A percentile compares a stretch with the other conserved stretches of the same genome.
phyloP scores from a whole-genome alignment of 768 basidiomycete genomes.

The Phanerochaete carnosa region DNA sequence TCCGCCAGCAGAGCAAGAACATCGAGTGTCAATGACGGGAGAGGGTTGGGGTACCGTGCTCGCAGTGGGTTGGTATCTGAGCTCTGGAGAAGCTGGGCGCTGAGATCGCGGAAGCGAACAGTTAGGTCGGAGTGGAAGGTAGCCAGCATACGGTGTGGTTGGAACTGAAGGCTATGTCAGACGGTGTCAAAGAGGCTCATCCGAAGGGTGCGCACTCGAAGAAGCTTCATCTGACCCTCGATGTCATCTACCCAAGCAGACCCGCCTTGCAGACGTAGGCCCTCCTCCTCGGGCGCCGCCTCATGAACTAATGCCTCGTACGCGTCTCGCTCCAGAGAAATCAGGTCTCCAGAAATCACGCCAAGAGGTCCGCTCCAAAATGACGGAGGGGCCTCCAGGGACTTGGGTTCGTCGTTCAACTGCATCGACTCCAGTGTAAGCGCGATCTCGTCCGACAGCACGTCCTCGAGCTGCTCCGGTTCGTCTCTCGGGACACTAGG shows the following conservation, averaged over 20 bases:
- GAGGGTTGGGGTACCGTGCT: slow-evolving; percentile 61
- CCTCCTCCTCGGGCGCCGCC: slow-evolving; percentile 17
- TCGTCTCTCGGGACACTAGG: background rate
- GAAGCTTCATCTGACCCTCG: slow-evolving; percentile 45
- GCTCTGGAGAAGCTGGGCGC: slow-evolving; percentile 58
- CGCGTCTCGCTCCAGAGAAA: slow-evolving; percentile 43
- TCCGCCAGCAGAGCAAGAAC: slow-evolving; percentile 48
- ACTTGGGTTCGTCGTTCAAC: slow-evolving; percentile 35
- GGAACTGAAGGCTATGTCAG: slow-evolving; percentile 39
- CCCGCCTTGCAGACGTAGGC: slow-evolving; percentile 43
- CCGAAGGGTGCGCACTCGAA: slow-evolving; percentile 46
- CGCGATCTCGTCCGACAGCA: slow-evolving; percentile 37
- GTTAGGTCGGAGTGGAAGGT: slow-evolving; percentile 62
- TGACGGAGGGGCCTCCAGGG: slow-evolving; percentile 32
- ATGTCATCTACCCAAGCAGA: slow-evolving; percentile 54
- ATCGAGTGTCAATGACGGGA: slow-evolving; percentile 61
- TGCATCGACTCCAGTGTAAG: slow-evolving; percentile 38
- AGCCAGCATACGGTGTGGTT: slow-evolving; percentile 61
- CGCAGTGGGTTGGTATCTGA: slow-evolving; percentile 46
- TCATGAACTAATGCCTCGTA: slow-evolving; percentile 39
- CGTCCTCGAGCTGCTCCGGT: slow-evolving; percentile 1
- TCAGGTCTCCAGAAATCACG: slow-evolving; percentile 41
- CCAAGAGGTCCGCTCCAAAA: slow-evolving; percentile 37
- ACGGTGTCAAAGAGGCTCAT: background rate
- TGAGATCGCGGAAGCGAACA: slow-evolving; percentile 73